Evolutionary conservation across 2,329 filamentous ascomycete species (phyloP).

Genomic region (Fonsecaea pugnacius): DNA sequence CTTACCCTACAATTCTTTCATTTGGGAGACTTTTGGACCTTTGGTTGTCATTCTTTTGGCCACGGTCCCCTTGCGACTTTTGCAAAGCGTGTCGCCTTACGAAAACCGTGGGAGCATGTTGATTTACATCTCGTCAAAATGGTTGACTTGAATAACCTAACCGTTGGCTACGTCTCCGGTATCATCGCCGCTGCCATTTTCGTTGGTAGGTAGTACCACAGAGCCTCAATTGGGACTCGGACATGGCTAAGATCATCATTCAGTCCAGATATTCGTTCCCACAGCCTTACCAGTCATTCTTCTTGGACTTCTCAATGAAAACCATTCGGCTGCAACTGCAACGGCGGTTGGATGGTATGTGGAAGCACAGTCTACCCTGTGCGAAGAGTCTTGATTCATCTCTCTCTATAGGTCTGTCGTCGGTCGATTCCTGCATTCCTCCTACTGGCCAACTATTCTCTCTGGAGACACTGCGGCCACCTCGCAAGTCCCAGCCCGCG

Average conservation of each 20-base stretch:
- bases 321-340: conserved; percentile 45
- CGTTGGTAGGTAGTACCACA: conserved; percentile 33
- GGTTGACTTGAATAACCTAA: conserved; percentile 31
- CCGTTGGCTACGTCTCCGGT: conserved; percentile 47
- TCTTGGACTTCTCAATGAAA: conserved; percentile 44
- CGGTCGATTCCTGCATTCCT: conserved; percentile 43
- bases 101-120: neutral
- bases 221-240: neutral
- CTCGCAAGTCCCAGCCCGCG: conserved; percentile 40
- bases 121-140: conserved; percentile 1
- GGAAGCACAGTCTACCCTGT: neutral
- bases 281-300: conserved; percentile 45
- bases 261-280: conserved; percentile 43
- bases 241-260: neutral
- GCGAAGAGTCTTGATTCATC: neutral
- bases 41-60: neutral
- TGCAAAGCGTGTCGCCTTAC: neutral
- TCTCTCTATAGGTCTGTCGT: conserved; percentile 43
- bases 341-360: conserved; percentile 5
- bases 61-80: neutral
- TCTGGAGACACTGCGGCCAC: conserved; percentile 44
- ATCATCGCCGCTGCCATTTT: conserved; percentile 47
- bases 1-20: neutral
- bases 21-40: neutral
- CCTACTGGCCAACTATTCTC: conserved; percentile 51